Evolutionary conservation across 1,139 yeast genomes (phyloP).

Genomic region (Kodamaea anthophila): DNA sequence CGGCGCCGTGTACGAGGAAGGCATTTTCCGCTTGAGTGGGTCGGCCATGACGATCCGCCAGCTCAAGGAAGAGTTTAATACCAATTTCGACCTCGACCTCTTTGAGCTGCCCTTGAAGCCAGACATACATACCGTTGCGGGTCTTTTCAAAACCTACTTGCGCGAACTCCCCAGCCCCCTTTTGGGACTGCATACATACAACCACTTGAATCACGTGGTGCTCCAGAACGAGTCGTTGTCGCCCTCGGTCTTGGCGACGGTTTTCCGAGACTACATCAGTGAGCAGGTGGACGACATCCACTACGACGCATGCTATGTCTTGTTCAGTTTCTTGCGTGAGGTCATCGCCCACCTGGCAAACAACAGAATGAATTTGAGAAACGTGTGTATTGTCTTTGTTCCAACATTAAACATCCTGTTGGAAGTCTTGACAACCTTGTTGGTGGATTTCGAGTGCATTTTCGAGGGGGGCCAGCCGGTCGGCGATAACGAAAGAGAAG

Average conservation of each 20-base stretch:
- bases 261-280: constrained; percentile 27
- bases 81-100: constrained; percentile 64
- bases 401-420: constrained; percentile 75
- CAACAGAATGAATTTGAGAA: constrained; percentile 80
- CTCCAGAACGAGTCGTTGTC: constrained; percentile 10
- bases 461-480: constrained; percentile 50
- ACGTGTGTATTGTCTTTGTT: constrained; percentile 78
- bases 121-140: constrained; percentile 76
- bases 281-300: constrained; percentile 38
- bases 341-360: constrained; percentile 57
- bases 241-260: constrained; percentile 21
- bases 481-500: constrained; percentile 32
- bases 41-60: constrained; percentile 73
- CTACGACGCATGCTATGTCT: constrained; percentile 54
- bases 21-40: constrained; percentile 87
- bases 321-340: constrained; percentile 61
- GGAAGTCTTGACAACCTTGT: constrained; percentile 54
- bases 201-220: constrained; percentile 26
- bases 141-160: constrained; percentile 66
- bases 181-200: constrained; percentile 46
- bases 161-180: constrained; percentile 65
- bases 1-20: constrained; percentile 80
- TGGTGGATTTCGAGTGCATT: constrained; percentile 59
- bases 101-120: constrained; percentile 34
- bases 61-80: constrained; percentile 64